Evolutionary conservation across 768 basidiomycete species (phyloP), one percentile per base, ranked within the genome.

Genomic region (Trametes gibbosa): DNA sequence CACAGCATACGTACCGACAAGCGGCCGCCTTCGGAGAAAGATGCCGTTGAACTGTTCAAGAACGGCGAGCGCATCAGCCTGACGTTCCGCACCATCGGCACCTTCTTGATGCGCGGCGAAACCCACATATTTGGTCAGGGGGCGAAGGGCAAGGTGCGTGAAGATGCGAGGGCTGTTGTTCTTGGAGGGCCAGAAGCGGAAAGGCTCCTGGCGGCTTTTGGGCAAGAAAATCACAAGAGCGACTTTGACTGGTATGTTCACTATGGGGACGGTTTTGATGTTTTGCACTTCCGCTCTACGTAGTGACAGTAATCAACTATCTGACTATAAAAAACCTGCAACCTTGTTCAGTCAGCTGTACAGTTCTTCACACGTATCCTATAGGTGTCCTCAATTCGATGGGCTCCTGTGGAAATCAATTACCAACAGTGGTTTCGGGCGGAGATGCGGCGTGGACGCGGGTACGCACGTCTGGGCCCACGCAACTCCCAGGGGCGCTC

Each of bases 1-100:
- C 90, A 93, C 66, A 84, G 82, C 41, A 89, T 93, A 63, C 82
- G 84, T 59, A 83, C 83, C 53, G 90, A 92, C 73, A 91, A 89
- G 62, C 85, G 91, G 1, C 81, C 82, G 3, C 58, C 77, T 3
- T 58, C 68, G 6, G 68, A 72, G 3, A 92, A 92, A 70, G 75
- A 79, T 1, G 67, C 70, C 2, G 79, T 74, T 24, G 90, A 92
- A 72, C 79, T 71, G 29, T 73, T 74, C 43, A 75, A 79, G 64
- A 68, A 75, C n/a, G 87, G 86, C 24, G 85, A 79, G 50, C 80
- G 90, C 47, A 90, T 92, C 68, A 90, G 89, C 66, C 71, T 92
- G 65, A 93, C 90, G 9, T 92, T 92, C 72, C 78, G 90, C 39
- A 77, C 80, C 56, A 92, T 92, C 43, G 88, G 86, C 35, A 92